Conservation (phyloP, 202 grass and related monocot species). For the Panicum hallii region DNA sequence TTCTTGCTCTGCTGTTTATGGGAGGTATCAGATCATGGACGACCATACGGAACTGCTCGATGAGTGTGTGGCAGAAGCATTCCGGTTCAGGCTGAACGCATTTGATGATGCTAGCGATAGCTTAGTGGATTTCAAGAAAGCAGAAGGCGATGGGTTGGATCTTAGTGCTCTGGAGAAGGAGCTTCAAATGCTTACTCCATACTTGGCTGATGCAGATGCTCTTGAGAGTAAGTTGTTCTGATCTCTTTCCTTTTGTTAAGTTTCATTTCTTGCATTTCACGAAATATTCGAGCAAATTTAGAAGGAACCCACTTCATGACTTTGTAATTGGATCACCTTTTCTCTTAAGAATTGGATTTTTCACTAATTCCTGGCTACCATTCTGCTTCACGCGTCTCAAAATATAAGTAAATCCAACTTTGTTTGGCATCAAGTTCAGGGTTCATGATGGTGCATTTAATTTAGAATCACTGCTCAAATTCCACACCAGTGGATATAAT, state of each 20-base stretch:
- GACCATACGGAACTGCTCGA: conserved; percentile 80
- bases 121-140: conserved; percentile 44
- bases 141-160: conserved; percentile 23
- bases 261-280: background rate
- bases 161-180: conserved; percentile 64
- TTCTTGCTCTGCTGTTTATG: conserved; percentile 66
- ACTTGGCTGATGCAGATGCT: conserved; percentile 48
- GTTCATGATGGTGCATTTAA: background rate
- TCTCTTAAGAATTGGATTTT: conserved; percentile 27
- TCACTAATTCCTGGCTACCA: background rate
- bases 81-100: conserved; percentile 17
- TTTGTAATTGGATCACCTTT: background rate
- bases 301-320: background rate
- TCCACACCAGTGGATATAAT: background rate
- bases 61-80: conserved; percentile 58
- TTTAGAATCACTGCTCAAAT: background rate
- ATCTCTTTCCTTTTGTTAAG: background rate
- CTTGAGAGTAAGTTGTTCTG: conserved; percentile 61
- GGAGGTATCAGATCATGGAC: conserved; percentile 85
- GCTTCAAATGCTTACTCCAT: conserved; percentile 62
- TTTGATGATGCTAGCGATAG: conserved; percentile 35
- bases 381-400: background rate
- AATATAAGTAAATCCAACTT: background rate
- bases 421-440: background rate
- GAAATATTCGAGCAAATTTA: background rate